phyloP scores from a whole-genome alignment of 768 basidiomycete species.

The Hydnomerulius pinastri region DNA sequence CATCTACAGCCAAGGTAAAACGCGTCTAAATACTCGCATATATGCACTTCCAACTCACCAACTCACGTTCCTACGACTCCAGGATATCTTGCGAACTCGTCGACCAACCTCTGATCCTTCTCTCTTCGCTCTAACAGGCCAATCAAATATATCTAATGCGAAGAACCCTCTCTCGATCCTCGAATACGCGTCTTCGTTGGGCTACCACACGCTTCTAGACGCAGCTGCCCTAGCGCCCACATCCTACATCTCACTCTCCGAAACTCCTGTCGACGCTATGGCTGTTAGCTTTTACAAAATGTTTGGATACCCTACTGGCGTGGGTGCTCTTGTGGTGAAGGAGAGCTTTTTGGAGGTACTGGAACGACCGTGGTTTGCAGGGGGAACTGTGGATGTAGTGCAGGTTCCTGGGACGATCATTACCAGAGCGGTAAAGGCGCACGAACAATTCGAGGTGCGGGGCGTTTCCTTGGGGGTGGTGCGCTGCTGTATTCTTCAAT shows the following conservation, averaged over 20 bases:
- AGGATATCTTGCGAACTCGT: constrained; percentile 58
- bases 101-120: constrained; percentile 49
- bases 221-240: constrained; percentile 81
- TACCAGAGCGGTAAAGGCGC: constrained; percentile 55
- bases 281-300: constrained; percentile 88
- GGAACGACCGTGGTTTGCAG: constrained; percentile 81
- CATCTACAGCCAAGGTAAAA: constrained; percentile 58
- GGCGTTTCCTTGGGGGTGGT: not conserved
- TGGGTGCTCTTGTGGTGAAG: constrained; percentile 77
- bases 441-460: constrained; percentile 79
- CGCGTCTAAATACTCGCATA: constrained; percentile 1
- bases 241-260: constrained; percentile 62
- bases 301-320: constrained; percentile 86
- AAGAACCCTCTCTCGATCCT: constrained; percentile 70
- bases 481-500: not conserved
- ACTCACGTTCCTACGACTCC: not conserved
- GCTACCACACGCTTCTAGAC: constrained; percentile 77
- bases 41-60: constrained; percentile 18
- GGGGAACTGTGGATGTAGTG: constrained; percentile 80
- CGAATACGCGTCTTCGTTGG: constrained; percentile 62
- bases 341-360: constrained; percentile 62
- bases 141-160: constrained; percentile 80
- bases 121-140: constrained; percentile 75
- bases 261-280: constrained; percentile 77
- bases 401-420: constrained; percentile 77